phyloP scores from a whole-genome alignment of 2,329 filamentous ascomycete species.

The Verticillium klebahnii region DNA sequence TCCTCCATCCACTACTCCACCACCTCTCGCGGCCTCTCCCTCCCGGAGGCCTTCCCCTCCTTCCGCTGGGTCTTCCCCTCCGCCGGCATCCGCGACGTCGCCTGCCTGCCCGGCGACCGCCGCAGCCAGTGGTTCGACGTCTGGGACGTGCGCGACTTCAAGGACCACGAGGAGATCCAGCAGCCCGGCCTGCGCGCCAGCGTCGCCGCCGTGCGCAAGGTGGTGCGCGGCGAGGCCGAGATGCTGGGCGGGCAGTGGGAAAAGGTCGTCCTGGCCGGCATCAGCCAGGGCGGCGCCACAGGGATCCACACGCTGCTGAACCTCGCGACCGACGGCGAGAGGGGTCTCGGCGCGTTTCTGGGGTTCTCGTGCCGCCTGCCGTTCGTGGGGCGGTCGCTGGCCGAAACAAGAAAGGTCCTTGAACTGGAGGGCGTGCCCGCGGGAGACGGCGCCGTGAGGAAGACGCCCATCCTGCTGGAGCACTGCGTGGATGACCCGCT shows the following conservation, averaged over 20 bases:
- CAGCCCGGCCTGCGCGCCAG: constrained; percentile 32
- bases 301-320: constrained; percentile 31
- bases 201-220: constrained; percentile 22
- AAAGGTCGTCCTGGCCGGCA: constrained; percentile 36
- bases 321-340: constrained; percentile 11
- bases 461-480: constrained; percentile 39
- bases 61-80: constrained; percentile 47
- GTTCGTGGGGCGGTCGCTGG: constrained; percentile 25
- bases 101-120: constrained; percentile 9
- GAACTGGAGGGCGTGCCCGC: constrained; percentile 17
- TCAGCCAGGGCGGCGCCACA: constrained; percentile 41
- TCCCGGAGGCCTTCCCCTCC: constrained; percentile 35
- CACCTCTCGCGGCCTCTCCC: constrained; percentile 25
- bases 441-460: constrained; percentile 26
- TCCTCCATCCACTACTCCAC: constrained; percentile 22
- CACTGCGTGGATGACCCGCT: constrained; percentile 40
- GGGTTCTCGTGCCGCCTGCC: constrained; percentile 32
- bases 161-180: constrained; percentile 38
- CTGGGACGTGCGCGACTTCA: constrained; percentile 34
- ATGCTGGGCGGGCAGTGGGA: constrained; percentile 30
- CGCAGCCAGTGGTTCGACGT: constrained; percentile 48
- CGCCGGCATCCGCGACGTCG: constrained; percentile 26
- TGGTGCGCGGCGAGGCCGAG: constrained; percentile 30
- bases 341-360: constrained; percentile 27
- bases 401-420: constrained; percentile 26